phyloP scores from a whole-genome alignment of 495 filamentous ascomycete genomes.

The Aspergillus conjunctus region DNA sequence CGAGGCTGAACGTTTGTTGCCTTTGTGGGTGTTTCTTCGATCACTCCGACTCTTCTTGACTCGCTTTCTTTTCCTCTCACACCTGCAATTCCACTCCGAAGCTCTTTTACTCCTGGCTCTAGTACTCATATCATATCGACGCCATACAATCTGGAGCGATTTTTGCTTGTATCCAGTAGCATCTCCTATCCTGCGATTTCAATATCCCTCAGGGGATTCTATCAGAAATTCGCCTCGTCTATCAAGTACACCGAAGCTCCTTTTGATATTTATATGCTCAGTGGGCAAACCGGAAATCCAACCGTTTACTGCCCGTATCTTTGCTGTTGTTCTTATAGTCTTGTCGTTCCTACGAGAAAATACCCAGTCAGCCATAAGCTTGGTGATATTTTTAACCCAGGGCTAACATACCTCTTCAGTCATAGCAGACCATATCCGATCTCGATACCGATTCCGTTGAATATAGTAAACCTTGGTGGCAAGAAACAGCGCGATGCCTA shows the following conservation, averaged over 20 bases:
- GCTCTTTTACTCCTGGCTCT: too few relatives aligned
- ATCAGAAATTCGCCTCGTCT: neutral
- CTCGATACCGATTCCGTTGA: constrained; percentile 31
- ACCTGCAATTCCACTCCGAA: too few relatives aligned
- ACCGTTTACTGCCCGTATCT: constrained; percentile 38
- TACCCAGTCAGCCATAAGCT: neutral
- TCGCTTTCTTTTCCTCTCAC: too few relatives aligned
- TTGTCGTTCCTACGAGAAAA: constrained; percentile 20
- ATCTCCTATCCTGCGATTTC: too few relatives aligned
- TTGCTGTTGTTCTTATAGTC: constrained; percentile 32
- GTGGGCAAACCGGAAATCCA: constrained; percentile 41
- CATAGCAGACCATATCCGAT: constrained; percentile 39
- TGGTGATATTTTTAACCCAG: neutral
- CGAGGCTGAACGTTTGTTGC: too few relatives aligned
- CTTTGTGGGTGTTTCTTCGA: too few relatives aligned
- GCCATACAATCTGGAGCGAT: too few relatives aligned
- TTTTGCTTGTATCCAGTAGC: too few relatives aligned
- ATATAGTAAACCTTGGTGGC: constrained; percentile 41
- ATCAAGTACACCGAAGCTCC: neutral
- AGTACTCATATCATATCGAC: too few relatives aligned
- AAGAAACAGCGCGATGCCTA: constrained; percentile 38
- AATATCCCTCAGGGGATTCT: too few relatives aligned
- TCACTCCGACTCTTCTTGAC: too few relatives aligned
- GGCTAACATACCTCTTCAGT: constrained; percentile 25
- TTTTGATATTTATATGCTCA: constrained; percentile 6